These are phyloP conservation scores for Amoeboaphelidium occidentale DNA, from an alignment of 371 early-diverging fungal genomes.

Conservation along the genomic window DNA sequence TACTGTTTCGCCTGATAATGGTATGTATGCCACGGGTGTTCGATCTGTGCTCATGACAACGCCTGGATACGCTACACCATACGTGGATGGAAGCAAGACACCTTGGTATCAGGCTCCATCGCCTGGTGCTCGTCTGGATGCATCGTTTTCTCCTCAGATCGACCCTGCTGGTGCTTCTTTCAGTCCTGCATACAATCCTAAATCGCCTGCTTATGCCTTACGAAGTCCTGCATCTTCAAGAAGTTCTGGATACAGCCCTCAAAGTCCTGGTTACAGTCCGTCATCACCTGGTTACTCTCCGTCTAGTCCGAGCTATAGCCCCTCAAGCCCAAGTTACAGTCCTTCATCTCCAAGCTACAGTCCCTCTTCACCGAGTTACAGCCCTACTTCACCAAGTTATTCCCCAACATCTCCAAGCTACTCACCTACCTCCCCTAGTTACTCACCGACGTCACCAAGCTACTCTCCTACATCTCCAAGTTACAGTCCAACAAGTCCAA, in stretches of 20 bases:
- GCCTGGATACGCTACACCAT: neutral
- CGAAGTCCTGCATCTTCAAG: conserved; percentile 4
- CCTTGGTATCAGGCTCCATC: neutral
- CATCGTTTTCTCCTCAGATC: neutral
- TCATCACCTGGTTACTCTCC: conserved; percentile 38
- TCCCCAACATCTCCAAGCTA: conserved; percentile 47
- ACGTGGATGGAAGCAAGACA: neutral
- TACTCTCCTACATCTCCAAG: conserved; percentile 23
- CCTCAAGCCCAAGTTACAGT: conserved; percentile 17
- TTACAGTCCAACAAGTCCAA: conserved; percentile 16
- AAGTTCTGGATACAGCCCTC: conserved; percentile 24
- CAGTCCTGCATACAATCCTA: conserved; percentile 8
- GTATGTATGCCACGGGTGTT: conserved; percentile 8
- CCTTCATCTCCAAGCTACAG: conserved; percentile 26
- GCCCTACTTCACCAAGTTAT: conserved; percentile 43
- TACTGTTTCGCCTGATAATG: conserved; percentile 5
- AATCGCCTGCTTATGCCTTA: conserved; percentile 3
- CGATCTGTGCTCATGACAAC: neutral
- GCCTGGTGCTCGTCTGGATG: neutral
- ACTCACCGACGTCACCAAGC: conserved; percentile 38
- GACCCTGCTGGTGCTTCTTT: neutral
- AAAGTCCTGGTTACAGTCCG: conserved; percentile 35
- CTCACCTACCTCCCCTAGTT: conserved; percentile 44
- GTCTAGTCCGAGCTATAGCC: conserved; percentile 9
- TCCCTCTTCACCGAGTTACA: conserved; percentile 53